These are phyloP conservation scores for Trichoderma gracile DNA, from an alignment of 2,329 filamentous ascomycete species.

Conservation along the genomic window DNA sequence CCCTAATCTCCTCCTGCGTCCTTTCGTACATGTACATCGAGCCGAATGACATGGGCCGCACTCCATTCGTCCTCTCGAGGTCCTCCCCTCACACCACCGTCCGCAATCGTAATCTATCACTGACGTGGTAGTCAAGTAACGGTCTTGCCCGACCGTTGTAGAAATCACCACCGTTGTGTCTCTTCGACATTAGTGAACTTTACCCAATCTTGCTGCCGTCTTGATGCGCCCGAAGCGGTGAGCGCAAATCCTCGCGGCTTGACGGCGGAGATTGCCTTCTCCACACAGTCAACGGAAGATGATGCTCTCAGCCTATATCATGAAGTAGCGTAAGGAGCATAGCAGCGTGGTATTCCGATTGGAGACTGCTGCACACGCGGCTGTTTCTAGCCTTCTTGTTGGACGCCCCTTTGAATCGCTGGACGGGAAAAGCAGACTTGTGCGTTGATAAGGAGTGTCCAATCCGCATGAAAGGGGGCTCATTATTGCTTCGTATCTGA, in stretches of 20 bases:
- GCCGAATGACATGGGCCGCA: slow-evolving; percentile 6
- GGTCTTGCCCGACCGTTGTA: slow-evolving; percentile 16
- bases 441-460: slow-evolving; percentile 6
- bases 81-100: not conserved
- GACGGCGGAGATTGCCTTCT: slow-evolving; percentile 18
- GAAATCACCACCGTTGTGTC: slow-evolving; percentile 3
- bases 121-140: slow-evolving; percentile 1
- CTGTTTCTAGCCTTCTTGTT: slow-evolving; percentile 13
- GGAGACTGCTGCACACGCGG: slow-evolving; percentile 9
- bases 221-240: slow-evolving; percentile 14
- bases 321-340: slow-evolving; percentile 15
- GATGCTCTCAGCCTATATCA: slow-evolving; percentile 12
- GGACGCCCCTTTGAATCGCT: not conserved
- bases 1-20: slow-evolving; percentile 7
- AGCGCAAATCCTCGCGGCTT: slow-evolving; percentile 1
- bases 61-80: not conserved
- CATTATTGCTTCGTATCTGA: not conserved
- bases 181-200: not conserved
- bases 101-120: slow-evolving; percentile 2
- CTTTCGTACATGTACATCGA: slow-evolving; percentile 6
- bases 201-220: slow-evolving; percentile 4
- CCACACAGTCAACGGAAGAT: slow-evolving; percentile 10
- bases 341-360: slow-evolving; percentile 15
- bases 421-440: not conserved
- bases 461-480: not conserved